phyloP scores from a whole-genome alignment of 1,139 yeast genomes.

The Diutina scorzettiae region DNA sequence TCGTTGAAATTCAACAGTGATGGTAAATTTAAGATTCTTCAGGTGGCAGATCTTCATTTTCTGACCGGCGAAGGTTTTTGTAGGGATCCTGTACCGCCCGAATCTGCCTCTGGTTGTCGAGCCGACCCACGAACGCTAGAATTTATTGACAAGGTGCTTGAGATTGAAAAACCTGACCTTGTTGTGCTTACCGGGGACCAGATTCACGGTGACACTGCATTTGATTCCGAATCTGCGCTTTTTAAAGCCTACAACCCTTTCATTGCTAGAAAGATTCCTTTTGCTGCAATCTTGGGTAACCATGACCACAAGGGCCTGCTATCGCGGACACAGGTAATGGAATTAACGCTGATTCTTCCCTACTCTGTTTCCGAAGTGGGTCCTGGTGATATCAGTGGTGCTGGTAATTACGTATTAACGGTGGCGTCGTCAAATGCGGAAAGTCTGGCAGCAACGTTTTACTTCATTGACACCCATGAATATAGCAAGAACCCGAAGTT shows the following conservation, averaged over 20 bases:
- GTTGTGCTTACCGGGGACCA: conserved; percentile 4
- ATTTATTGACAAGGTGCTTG: neutral
- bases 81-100: conserved; percentile 50
- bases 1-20: conserved; percentile 10
- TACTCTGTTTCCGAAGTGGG: conserved; percentile 42
- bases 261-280: neutral
- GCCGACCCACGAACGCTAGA: neutral
- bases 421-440: neutral
- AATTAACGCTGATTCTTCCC: neutral
- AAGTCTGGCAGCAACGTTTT: conserved; percentile 45
- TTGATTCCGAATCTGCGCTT: neutral
- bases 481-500: conserved; percentile 53
- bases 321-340: conserved; percentile 7
- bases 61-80: neutral
- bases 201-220: neutral
- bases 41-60: conserved; percentile 5
- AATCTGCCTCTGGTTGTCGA: conserved; percentile 12
- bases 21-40: conserved; percentile 13
- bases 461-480: conserved; percentile 75
- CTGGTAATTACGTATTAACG: conserved; percentile 18
- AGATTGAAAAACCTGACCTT: conserved; percentile 2
- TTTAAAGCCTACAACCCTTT: conserved; percentile 1
- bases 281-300: conserved; percentile 2
- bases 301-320: conserved; percentile 20
- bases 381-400: conserved; percentile 57